Evolutionary conservation across 208 protist genomes (phyloP).

Genomic region (Crithidia expoeki): DNA sequence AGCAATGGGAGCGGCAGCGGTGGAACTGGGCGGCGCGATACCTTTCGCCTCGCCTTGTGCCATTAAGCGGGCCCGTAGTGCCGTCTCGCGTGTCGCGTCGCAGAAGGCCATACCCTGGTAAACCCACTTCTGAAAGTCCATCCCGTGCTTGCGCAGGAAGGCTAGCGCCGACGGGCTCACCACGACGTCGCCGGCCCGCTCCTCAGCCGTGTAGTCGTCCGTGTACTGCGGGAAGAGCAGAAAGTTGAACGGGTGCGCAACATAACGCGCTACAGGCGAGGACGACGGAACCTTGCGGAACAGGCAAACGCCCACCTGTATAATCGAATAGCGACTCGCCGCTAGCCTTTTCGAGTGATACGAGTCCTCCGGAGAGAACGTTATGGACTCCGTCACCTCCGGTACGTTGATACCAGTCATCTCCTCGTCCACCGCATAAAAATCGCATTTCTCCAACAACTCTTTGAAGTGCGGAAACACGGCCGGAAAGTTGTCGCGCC

Average conservation of each 20-base stretch:
- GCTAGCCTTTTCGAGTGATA: slow-evolving; percentile 70
- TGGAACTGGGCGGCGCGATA: not conserved
- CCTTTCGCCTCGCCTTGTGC: not conserved
- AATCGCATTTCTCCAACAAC: slow-evolving; percentile 71
- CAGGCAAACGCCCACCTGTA: slow-evolving; percentile 85
- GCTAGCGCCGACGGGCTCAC: slow-evolving; percentile 63
- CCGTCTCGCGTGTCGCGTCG: slow-evolving; percentile 39
- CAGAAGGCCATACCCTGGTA: slow-evolving; percentile 68
- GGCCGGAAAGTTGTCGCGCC: slow-evolving; percentile 64
- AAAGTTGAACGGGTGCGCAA: slow-evolving; percentile 79
- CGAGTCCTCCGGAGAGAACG: slow-evolving; percentile 56
- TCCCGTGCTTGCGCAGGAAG: slow-evolving; percentile 72
- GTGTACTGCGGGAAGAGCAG: slow-evolving; percentile 63
- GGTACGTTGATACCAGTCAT: slow-evolving; percentile 83
- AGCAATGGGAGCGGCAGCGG: slow-evolving; percentile 8
- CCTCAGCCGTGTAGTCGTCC: slow-evolving; percentile 44
- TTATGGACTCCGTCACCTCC: slow-evolving; percentile 62
- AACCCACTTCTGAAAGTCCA: slow-evolving; percentile 87
- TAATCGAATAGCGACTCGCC: slow-evolving; percentile 74
- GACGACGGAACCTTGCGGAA: slow-evolving; percentile 49
- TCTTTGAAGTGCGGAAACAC: slow-evolving; percentile 69
- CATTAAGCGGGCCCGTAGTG: slow-evolving; percentile 33
- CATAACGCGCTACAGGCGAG: slow-evolving; percentile 34
- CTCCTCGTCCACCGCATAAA: slow-evolving; percentile 88
- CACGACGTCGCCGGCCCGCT: slow-evolving; percentile 46